Conservation (phyloP, 768 basidiomycete genomes). For the Boletus reticuloceps region DNA sequence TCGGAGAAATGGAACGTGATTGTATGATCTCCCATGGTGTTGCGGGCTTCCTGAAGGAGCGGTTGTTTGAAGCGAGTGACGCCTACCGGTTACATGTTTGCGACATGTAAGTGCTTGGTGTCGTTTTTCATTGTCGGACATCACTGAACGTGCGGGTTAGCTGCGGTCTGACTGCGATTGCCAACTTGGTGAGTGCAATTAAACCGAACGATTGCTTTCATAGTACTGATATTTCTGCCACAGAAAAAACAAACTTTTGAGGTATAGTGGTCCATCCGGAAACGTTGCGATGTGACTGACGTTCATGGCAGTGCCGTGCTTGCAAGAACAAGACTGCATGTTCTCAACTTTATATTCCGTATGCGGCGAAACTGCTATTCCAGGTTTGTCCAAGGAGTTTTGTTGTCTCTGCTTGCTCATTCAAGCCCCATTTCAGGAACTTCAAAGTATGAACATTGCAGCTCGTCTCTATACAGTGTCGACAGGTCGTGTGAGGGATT, state of each 20-base stretch:
- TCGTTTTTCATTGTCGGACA: neutral
- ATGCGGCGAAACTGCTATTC: conserved; percentile 95
- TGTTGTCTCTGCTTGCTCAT: neutral
- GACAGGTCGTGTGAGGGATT: conserved; percentile 79
- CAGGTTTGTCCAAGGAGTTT: conserved; percentile 52
- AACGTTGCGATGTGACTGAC: conserved; percentile 5
- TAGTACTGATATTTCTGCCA: conserved; percentile 5
- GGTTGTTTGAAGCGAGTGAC: conserved; percentile 90
- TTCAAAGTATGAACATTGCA: conserved; percentile 96
- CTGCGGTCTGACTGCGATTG: conserved; percentile 95
- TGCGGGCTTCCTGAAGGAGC: conserved; percentile 96
- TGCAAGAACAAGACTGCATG: conserved; percentile 97
- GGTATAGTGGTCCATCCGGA: conserved; percentile 31
- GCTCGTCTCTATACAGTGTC: conserved; percentile 85
- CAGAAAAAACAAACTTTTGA: conserved; percentile 99
- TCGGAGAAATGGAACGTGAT: conserved; percentile 99
- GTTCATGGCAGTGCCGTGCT: conserved; percentile 66
- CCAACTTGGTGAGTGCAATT: conserved; percentile 73
- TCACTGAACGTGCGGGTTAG: conserved; percentile 36
- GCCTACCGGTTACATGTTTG: conserved; percentile 95
- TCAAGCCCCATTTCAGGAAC: conserved; percentile 49
- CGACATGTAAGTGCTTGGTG: conserved; percentile 70
- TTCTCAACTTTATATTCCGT: conserved; percentile 90
- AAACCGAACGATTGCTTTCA: neutral
- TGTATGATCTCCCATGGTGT: conserved; percentile 99